These are phyloP conservation scores for Penicillium corylophilum DNA, from an alignment of 2,329 filamentous ascomycete species.

Conservation along the genomic window DNA sequence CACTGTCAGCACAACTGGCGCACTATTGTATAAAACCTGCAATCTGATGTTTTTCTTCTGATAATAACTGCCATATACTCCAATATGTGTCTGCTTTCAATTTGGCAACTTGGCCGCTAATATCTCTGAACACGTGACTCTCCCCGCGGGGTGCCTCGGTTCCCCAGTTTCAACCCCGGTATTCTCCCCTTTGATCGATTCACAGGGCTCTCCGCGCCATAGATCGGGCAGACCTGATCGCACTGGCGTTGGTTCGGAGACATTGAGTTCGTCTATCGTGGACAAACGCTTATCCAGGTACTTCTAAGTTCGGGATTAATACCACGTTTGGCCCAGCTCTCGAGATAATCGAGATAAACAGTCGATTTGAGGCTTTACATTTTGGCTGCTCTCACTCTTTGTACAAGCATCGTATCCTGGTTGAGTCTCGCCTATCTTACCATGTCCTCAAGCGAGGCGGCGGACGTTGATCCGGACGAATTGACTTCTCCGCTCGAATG, in stretches of 20 bases:
- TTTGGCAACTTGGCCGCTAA: neutral
- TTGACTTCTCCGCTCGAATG: constrained; percentile 24
- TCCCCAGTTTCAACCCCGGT: constrained; percentile 7
- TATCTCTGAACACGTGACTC: constrained; percentile 12
- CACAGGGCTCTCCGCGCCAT: neutral
- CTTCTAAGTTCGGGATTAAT: neutral
- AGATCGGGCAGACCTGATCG: neutral
- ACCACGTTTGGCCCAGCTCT: neutral
- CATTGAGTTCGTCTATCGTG: neutral
- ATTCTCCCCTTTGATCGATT: neutral
- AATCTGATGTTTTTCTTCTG: constrained; percentile 13
- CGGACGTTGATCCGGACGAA: constrained; percentile 7
- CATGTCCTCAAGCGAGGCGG: constrained; percentile 18
- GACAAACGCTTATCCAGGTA: neutral
- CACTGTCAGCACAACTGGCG: constrained; percentile 34
- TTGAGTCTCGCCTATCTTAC: neutral
- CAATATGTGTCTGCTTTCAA: neutral
- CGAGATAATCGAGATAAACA: too few relatives aligned
- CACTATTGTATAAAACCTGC: constrained; percentile 27
- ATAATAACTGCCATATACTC: neutral
- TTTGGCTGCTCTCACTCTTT: neutral
- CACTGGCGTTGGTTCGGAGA: neutral
- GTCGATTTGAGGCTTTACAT: neutral
- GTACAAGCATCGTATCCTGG: neutral
- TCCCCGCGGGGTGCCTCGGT: constrained; percentile 17